A percentile compares a stretch with the other conserved stretches of the same genome.
phyloP scores from a whole-genome alignment of 2,329 filamentous ascomycete genomes.

The Aureobasidium sp. region DNA sequence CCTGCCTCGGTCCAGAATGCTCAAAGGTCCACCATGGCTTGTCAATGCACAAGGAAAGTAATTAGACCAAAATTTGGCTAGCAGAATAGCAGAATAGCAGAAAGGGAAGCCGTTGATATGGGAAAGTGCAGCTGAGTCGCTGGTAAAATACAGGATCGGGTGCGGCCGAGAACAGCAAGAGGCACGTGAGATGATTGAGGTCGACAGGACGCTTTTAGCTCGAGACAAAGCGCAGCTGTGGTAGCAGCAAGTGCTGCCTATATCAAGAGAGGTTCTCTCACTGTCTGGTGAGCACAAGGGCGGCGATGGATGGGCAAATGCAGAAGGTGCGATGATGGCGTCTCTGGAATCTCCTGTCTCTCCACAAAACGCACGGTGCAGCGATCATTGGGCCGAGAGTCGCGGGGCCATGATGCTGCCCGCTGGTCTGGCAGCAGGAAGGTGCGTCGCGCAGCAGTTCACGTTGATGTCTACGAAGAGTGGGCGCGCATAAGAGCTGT shows the following conservation, averaged over 20 bases:
- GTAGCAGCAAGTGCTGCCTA: background rate
- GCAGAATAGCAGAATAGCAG: background rate
- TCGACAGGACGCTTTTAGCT: background rate
- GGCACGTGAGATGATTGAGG: background rate
- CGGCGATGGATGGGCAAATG: background rate
- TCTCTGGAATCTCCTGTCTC: background rate
- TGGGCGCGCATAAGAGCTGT: background rate
- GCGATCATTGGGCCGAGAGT: constrained; percentile 5
- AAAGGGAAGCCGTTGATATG: background rate
- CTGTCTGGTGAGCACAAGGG: background rate
- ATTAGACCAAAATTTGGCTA: background rate
- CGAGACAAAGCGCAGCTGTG: background rate
- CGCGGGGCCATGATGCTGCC: constrained; percentile 6
- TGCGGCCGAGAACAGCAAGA: background rate
- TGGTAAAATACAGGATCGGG: background rate
- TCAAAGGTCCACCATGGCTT: background rate
- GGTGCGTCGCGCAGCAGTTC: background rate
- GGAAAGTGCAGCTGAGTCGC: background rate
- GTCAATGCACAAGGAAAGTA: background rate
- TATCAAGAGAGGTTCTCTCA: too few relatives aligned
- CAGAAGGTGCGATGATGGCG: background rate
- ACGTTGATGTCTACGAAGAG: background rate
- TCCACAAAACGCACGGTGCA: constrained; percentile 8
- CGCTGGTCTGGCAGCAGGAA: background rate
- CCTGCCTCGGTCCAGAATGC: background rate